Conservation (phyloP, 2,329 filamentous ascomycete species). For the Verticillium nonalfalfae region DNA sequence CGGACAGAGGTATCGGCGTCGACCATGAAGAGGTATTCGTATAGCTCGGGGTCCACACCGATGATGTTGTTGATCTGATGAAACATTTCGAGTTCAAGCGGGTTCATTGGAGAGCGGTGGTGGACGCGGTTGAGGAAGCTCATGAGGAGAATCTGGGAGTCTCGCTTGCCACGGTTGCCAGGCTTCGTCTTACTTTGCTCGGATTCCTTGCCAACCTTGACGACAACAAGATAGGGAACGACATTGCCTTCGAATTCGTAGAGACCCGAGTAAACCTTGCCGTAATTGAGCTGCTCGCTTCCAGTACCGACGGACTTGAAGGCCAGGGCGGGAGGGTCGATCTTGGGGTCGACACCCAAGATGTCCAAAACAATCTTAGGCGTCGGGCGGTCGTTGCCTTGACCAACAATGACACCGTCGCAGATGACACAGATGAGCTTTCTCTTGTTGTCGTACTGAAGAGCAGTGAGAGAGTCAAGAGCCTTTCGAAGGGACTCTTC, state of each 20-base stretch:
- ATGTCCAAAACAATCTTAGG: slow-evolving; percentile 98
- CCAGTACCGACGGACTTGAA: slow-evolving; percentile 90
- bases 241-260: slow-evolving; percentile 98
- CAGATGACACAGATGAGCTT: slow-evolving; percentile 96
- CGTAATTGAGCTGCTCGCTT: slow-evolving; percentile 92
- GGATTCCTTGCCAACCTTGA: slow-evolving; percentile 96
- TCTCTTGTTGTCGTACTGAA: slow-evolving; percentile 97
- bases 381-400: slow-evolving; percentile 91
- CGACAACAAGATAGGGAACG: slow-evolving; percentile 90
- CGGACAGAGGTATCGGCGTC: slow-evolving; percentile 94
- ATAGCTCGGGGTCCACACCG: slow-evolving; percentile 92
- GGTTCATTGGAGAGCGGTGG: slow-evolving; percentile 88
- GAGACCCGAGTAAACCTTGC: slow-evolving; percentile 95
- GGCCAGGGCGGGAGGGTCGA: slow-evolving; percentile 87
- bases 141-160: slow-evolving; percentile 93
- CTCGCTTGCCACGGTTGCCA: slow-evolving; percentile 96
- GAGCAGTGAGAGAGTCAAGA: slow-evolving; percentile 85
- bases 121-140: slow-evolving; percentile 98
- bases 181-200: slow-evolving; percentile 88
- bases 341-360: slow-evolving; percentile 91
- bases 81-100: slow-evolving; percentile 95
- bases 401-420: slow-evolving; percentile 93
- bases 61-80: slow-evolving; percentile 99
- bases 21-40: slow-evolving; percentile 96
- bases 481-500: slow-evolving; percentile 92